These are phyloP conservation scores for Teunomyces gatunensis DNA, from an alignment of 805 yeast species.

Conservation along the genomic window DNA sequence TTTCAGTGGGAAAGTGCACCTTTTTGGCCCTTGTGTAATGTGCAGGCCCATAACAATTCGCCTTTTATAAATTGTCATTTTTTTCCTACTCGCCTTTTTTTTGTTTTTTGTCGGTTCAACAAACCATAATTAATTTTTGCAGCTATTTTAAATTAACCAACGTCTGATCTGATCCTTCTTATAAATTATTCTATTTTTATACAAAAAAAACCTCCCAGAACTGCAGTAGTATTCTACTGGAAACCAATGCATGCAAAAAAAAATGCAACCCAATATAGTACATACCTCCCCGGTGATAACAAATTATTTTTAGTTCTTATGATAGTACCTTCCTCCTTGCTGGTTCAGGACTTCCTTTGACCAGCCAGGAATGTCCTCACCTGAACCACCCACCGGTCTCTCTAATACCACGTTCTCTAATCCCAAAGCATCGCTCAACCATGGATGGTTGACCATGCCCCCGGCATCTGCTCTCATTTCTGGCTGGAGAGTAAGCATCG, in stretches of 20 bases:
- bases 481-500: constrained; percentile 83
- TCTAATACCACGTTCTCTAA: constrained; percentile 68
- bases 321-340: neutral
- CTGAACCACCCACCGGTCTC: constrained; percentile 74
- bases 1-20: neutral
- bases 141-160: neutral
- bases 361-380: constrained; percentile 93
- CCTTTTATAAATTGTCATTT: neutral
- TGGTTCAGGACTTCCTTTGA: constrained; percentile 44
- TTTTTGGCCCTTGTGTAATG: neutral
- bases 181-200: neutral
- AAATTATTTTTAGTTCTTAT: neutral
- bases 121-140: neutral
- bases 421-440: constrained; percentile 78
- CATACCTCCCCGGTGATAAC: neutral
- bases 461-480: constrained; percentile 90
- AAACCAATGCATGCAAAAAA: neutral
- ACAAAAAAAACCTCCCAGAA: neutral
- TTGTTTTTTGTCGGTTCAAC: neutral
- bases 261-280: neutral
- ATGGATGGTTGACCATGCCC: constrained; percentile 84
- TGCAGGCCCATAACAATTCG: neutral
- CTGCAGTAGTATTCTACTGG: neutral
- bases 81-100: neutral
- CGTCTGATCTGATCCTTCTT: neutral